Base-by-base conservation (phyloP, 1,284 basidiomycete genomes). In the Puccinia triticina region DNA sequence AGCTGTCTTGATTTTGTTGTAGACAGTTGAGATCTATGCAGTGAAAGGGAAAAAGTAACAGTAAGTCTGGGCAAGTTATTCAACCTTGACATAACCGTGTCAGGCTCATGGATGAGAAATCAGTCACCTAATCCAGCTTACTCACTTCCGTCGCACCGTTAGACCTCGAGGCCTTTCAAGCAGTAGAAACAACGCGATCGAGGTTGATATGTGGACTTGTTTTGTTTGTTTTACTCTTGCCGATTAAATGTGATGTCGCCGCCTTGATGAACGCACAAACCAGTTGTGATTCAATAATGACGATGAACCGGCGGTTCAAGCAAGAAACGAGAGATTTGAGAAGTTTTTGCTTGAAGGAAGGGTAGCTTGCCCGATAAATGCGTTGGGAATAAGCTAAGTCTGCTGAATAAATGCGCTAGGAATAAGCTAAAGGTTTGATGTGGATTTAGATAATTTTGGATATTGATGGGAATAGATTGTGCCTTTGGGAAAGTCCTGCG, bases 211-310 rank as follows among this genome's bases (percentile, higher is more conserved):
- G 10, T 57, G 26, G 10, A 26, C n/a, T 26, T 29, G 10, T 57
- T 7, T 57, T 4, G n/a, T 57, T 57, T 57, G 21, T 61, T 34
- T 34, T 2, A 18, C 12, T 21, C 18, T 21, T 34, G n/a, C n/a
- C n/a, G n/a, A n/a, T n/a, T n/a, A n/a, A n/a, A n/a, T n/a, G n/a
- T 32, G 29, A 12, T 61, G 16, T 61, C 32, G 59, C 59, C 59
- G 59, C 40, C 40, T 43, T 43, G 4, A 4, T 34, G 32, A 46
- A n/a, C 14, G 46, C 67, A 69, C 67, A 69, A 69, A 34, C 67
- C 67, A 69, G 67, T 69, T 69, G 67, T 46, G 67, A 69, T 46
- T 69, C 40, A 29, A 40, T 59, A 4, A 61, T 7, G 18, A 4
- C 1, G 11, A 32, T 21, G 59, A n/a, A 59, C 7, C 29, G 34